phyloP scores from a whole-genome alignment of 2,329 filamentous ascomycete genomes.

The Thielaviopsis cerberus region DNA sequence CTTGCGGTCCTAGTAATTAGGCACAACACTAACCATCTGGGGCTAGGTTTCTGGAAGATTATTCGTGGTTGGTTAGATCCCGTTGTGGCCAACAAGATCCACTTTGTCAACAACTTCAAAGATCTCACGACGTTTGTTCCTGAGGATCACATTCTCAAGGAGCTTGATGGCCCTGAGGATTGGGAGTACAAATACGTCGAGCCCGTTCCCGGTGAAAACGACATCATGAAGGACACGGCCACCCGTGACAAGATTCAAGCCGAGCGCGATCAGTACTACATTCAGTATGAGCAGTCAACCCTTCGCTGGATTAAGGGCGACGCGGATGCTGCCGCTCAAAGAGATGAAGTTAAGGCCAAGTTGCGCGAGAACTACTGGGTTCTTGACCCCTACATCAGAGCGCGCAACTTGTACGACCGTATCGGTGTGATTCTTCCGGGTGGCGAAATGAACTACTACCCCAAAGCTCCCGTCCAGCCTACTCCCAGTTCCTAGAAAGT shows the following conservation, averaged over 20 bases:
- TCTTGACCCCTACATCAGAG: constrained; percentile 71
- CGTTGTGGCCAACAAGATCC: constrained; percentile 81
- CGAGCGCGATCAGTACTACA: constrained; percentile 46
- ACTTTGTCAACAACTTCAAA: constrained; percentile 69
- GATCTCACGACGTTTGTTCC: constrained; percentile 66
- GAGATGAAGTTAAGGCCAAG: constrained; percentile 41
- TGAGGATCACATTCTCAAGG: constrained; percentile 51
- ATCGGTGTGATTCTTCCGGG: constrained; percentile 48
- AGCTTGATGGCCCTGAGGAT: constrained; percentile 70
- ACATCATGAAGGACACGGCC: constrained; percentile 45
- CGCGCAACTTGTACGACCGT: constrained; percentile 70
- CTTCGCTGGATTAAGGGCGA: constrained; percentile 49
- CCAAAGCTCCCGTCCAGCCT: constrained; percentile 11
- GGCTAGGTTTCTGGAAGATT: constrained; percentile 78
- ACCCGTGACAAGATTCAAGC: constrained; percentile 45
- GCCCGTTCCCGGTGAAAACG: constrained; percentile 58
- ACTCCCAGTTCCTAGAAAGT: background rate
- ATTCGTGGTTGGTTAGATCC: constrained; percentile 94
- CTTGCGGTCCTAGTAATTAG: background rate
- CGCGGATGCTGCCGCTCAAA: constrained; percentile 33
- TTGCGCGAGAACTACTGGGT: constrained; percentile 69
- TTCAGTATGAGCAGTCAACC: constrained; percentile 57
- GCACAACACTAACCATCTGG: background rate
- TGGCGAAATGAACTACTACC: constrained; percentile 57
- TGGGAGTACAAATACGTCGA: constrained; percentile 74